phyloP scores from a whole-genome alignment of 139 green algal genomes.

The Chlorella sp. region DNA sequence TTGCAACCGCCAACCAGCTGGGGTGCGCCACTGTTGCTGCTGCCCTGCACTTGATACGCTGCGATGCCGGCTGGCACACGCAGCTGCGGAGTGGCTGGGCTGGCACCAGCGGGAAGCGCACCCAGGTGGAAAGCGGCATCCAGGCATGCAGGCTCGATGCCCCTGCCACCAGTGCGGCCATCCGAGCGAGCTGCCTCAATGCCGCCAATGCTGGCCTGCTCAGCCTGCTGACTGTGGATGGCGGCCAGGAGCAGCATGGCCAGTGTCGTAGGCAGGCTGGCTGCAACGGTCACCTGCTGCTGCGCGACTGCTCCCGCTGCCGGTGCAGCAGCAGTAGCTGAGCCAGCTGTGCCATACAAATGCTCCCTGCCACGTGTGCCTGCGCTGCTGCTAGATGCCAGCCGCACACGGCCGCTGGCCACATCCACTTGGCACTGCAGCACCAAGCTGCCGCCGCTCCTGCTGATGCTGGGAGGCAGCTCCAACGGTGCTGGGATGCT shows the following conservation, averaged over 20 bases:
- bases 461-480: neutral
- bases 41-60: conserved; percentile 11
- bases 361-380: conserved; percentile 25
- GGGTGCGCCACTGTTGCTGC: neutral
- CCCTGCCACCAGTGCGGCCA: conserved; percentile 19
- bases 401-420: neutral
- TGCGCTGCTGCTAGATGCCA: neutral
- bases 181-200: neutral
- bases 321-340: neutral
- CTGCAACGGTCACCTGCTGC: neutral
- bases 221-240: neutral
- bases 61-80: conserved; percentile 33
- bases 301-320: neutral
- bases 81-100: neutral
- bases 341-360: conserved; percentile 3
- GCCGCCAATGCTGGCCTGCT: conserved; percentile 7
- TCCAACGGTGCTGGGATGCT: conserved; percentile 35
- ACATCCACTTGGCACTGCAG: conserved; percentile 35
- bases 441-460: conserved; percentile 16
- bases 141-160: conserved; percentile 38
- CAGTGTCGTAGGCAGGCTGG: neutral
- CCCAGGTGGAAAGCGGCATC: conserved; percentile 59
- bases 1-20: conserved; percentile 19
- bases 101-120: conserved; percentile 2
- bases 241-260: conserved; percentile 11